Base-by-base conservation (phyloP, 768 basidiomycete species). In the Naganishia randhawae region DNA sequence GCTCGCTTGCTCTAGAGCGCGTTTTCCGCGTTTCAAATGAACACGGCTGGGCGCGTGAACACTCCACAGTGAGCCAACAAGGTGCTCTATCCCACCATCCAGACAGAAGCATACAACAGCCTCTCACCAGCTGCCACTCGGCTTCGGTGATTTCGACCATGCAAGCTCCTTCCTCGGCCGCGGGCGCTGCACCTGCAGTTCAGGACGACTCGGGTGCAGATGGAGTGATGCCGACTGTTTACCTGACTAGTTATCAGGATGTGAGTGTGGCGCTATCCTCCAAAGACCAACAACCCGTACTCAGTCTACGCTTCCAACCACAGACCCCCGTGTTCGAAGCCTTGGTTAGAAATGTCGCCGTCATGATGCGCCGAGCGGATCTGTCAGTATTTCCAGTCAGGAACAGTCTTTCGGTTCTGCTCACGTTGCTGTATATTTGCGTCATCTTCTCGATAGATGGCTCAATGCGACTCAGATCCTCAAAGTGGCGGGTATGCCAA, bases 381-480 rank as follows among this genome's bases (percentile, higher is more conserved):
- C 92, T 91, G 74, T 98, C 85, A 79, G 90, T 67, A 50, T 63
- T 27, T 42, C 25, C 37, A 11, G 41, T 48, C 22, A 29, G 31
- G 16, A 17, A 37, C 50, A 50, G 4, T 37, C 41, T 25, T 19
- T 27, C 31, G 29, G 50, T 16, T 25, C 45, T 39, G 51, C 63
- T 45, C 27, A 41, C 41, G 5, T 39, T n/a, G 22, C 39, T 10
- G 19, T 27, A 41, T 16, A 35, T 19, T 37, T 27, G 7, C n/a
- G 5, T 2, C 6, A 22, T 48, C 27, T 11, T 22, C 13, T 48
- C n/a, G n/a, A 35, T 48, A 77, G 76, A 11, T 80, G 80, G 80
- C 71, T 99, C 72, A 99, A 99, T 83, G 96, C 96, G 73, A 98
- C 96, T 2, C 96, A 99, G 80, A 97, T 99, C 70, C 86, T 99